Percentiles rank a stretch among this genome's conserved stretches.
Evolutionary conservation across 2,329 filamentous ascomycete species (phyloP).

Genomic region (Trichoderma asperellum): DNA sequence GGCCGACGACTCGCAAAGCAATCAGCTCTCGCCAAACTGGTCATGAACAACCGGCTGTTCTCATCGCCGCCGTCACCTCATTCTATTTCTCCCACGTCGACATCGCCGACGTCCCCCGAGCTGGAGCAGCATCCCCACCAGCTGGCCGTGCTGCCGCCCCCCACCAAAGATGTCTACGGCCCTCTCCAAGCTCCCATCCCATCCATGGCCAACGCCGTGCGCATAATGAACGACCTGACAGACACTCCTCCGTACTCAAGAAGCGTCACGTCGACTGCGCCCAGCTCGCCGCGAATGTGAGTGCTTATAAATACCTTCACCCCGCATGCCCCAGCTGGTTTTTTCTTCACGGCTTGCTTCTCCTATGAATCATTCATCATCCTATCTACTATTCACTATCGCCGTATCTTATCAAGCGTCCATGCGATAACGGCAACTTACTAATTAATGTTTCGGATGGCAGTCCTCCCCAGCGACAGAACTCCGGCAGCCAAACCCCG

Average conservation of each 20-base stretch:
- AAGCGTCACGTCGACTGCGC: constrained; percentile 62
- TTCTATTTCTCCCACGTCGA: constrained; percentile 36
- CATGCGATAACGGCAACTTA: background rate
- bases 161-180: constrained; percentile 40
- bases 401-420: background rate
- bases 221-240: constrained; percentile 50
- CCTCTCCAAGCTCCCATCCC: constrained; percentile 35
- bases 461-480: constrained; percentile 71
- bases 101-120: constrained; percentile 39
- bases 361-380: background rate
- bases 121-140: constrained; percentile 41
- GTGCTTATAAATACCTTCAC: constrained; percentile 35
- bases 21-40: constrained; percentile 49
- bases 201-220: constrained; percentile 48
- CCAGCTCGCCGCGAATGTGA: constrained; percentile 62
- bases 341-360: background rate
- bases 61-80: constrained; percentile 40
- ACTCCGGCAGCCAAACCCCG: constrained; percentile 77
- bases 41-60: constrained; percentile 50
- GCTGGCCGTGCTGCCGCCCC: constrained; percentile 42
- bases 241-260: constrained; percentile 61
- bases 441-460: constrained; percentile 23
- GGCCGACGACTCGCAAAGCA: constrained; percentile 47
- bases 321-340: background rate
- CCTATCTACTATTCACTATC: background rate